Conservation (phyloP, 495 filamentous ascomycete genomes). For the Trichoderma asperelloides region DNA sequence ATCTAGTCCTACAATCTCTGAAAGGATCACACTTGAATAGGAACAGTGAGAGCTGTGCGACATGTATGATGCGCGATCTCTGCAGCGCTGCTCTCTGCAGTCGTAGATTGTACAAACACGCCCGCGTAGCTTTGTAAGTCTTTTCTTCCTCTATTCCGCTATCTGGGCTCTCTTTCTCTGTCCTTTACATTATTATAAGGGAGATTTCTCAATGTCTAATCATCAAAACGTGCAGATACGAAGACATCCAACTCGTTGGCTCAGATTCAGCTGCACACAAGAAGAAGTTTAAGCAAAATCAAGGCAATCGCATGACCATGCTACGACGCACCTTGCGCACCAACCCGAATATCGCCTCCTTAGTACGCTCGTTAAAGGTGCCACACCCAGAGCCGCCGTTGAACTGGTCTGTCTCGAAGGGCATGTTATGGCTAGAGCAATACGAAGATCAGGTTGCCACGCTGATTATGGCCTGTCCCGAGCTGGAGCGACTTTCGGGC, state of each 20-base stretch:
- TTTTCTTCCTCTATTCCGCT: background rate
- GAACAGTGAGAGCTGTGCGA: slow-evolving; percentile 49
- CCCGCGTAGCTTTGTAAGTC: slow-evolving; percentile 53
- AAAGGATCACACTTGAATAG: slow-evolving; percentile 35
- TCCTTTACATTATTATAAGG: slow-evolving; percentile 10
- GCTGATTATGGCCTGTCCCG: slow-evolving; percentile 76
- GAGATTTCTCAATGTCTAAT: background rate
- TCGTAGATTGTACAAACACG: slow-evolving; percentile 58
- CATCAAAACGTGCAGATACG: slow-evolving; percentile 44
- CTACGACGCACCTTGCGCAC: slow-evolving; percentile 68
- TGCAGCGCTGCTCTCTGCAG: slow-evolving; percentile 57
- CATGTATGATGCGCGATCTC: slow-evolving; percentile 72
- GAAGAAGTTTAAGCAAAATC: slow-evolving; percentile 57
- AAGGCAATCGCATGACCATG: slow-evolving; percentile 61
- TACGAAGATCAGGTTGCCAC: slow-evolving; percentile 68
- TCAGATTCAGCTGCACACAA: slow-evolving; percentile 53
- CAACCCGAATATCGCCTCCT: slow-evolving; percentile 58
- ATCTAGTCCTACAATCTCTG: slow-evolving; percentile 41
- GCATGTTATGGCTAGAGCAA: slow-evolving; percentile 33
- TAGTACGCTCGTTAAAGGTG: slow-evolving; percentile 67
- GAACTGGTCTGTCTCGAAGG: slow-evolving; percentile 3
- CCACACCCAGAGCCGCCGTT: slow-evolving; percentile 47
- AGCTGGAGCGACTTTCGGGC: slow-evolving; percentile 67
- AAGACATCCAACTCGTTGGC: slow-evolving; percentile 58
- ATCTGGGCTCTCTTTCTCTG: background rate